Evolutionary conservation across 805 yeast genomes (phyloP).

Genomic region (Wickerhamia fluorescens): DNA sequence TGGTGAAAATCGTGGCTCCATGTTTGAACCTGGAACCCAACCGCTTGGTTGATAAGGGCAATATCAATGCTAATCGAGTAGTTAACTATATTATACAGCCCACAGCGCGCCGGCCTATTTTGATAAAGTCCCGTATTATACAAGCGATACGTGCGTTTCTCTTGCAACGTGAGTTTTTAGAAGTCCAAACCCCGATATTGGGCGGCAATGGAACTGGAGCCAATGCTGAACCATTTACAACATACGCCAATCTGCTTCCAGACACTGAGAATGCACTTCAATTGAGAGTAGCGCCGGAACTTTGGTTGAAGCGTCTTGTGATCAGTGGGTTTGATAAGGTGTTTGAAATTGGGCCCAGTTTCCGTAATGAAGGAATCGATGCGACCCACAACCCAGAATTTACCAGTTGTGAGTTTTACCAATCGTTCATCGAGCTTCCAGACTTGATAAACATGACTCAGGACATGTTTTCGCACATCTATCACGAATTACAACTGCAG

Average conservation of each 20-base stretch:
- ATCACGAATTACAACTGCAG: slow-evolving; percentile 17
- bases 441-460: slow-evolving; percentile 65
- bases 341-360: slow-evolving; percentile 78
- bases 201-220: slow-evolving; percentile 81
- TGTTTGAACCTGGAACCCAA: slow-evolving; percentile 65
- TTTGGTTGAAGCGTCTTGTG: slow-evolving; percentile 82
- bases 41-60: slow-evolving; percentile 44
- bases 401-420: slow-evolving; percentile 84
- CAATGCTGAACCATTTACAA: slow-evolving; percentile 78
- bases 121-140: slow-evolving; percentile 50
- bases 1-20: slow-evolving; percentile 55
- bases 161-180: slow-evolving; percentile 50
- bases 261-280: slow-evolving; percentile 33
- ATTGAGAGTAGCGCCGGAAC: slow-evolving; percentile 88
- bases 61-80: slow-evolving; percentile 61
- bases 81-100: slow-evolving; percentile 64
- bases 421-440: slow-evolving; percentile 57
- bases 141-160: slow-evolving; percentile 53
- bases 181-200: slow-evolving; percentile 85
- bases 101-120: slow-evolving; percentile 37
- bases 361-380: slow-evolving; percentile 91
- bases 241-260: slow-evolving; percentile 31
- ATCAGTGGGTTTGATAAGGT: slow-evolving; percentile 82
- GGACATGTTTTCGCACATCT: slow-evolving; percentile 40
- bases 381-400: slow-evolving; percentile 93